Base-by-base conservation (phyloP, 768 basidiomycete species). In the Tulasnella sp. region DNA sequence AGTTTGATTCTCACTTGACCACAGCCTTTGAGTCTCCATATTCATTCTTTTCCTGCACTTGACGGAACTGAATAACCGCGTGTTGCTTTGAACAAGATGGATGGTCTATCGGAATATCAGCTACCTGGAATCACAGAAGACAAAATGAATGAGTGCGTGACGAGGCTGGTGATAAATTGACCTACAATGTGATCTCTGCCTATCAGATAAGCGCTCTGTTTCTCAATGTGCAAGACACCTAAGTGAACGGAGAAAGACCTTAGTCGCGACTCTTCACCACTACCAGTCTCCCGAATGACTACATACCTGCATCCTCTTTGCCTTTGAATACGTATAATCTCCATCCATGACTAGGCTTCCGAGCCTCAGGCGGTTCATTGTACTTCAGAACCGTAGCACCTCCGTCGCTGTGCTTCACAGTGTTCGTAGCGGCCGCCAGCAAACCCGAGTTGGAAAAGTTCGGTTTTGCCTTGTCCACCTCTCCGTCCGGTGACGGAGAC, bases 81-180 rank as follows among this genome's bases (percentile, higher is more conserved):
- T 99, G 96, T 68, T 99, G 96, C 68, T 99, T 99, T 0, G 96
- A 98, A 64, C 91, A 92, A 4, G 94, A 98, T 2, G 94, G 94
- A 68, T 99, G 96, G 60, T 96, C 92, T 43, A 97, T 74, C 15
- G 86, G 78, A 63, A 99, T 91, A 56, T 78, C 77, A 25, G 70
- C 73, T 30, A 77, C 73, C 75, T 75, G 60, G 10, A 5, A 25
- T 3, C 15, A 9, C 25, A 42, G 38, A 29, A 30, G 27, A 11
- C 11, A 10, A 38, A 3, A 49, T 44, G 34, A 15, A 10, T 12
- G 25, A 10, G 25, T 59, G 9, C n/a, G 19, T 31, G 31, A 59
- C n/a, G 25, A 17, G 27, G 42, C 22, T 34, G 25, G 34, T 3
- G 8, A 15, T 31, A 19, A 34, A 34, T 0, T 12, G 2, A 63